A percentile compares a stretch with the other conserved stretches of the same genome.
Conservation (phyloP, 1,284 basidiomycete species). For the Thelephora terrestris region DNA sequence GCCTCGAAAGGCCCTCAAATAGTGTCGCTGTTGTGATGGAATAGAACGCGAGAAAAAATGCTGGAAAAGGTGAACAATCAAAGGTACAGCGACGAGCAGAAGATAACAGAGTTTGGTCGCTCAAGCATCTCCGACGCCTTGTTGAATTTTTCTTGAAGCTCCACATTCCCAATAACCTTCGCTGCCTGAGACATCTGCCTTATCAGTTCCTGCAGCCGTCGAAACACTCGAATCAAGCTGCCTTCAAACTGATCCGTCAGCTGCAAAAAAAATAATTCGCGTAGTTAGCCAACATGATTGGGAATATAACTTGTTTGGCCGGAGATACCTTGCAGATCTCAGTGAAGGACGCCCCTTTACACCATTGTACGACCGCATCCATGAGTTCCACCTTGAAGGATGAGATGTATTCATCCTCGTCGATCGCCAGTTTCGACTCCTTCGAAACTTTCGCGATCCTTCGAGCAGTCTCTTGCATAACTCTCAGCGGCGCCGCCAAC, state of each 20-base stretch:
- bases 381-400: constrained; percentile 98
- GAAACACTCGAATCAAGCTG: constrained; percentile 87
- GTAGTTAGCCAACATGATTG: background rate
- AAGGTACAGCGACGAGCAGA: constrained; percentile 81
- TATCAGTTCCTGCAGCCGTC: constrained; percentile 87
- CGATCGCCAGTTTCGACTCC: constrained; percentile 82
- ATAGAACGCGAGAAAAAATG: too few relatives aligned
- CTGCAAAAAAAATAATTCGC: constrained; percentile 27
- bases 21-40: too few relatives aligned
- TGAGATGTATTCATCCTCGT: constrained; percentile 92
- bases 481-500: constrained; percentile 81
- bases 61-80: constrained; percentile 17
- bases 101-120: constrained; percentile 87
- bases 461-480: constrained; percentile 92
- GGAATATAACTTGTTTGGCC: background rate
- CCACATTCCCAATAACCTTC: constrained; percentile 92
- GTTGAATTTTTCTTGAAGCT: constrained; percentile 87
- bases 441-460: constrained; percentile 94
- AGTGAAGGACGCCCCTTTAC: constrained; percentile 90
- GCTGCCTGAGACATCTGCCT: constrained; percentile 94
- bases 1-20: too few relatives aligned
- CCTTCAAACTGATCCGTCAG: constrained; percentile 97
- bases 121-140: constrained; percentile 85
- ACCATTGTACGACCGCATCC: constrained; percentile 97
- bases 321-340: constrained; percentile 86